phyloP scores from a whole-genome alignment of 2,329 filamentous ascomycete species.

The Monosporascus sp. region DNA sequence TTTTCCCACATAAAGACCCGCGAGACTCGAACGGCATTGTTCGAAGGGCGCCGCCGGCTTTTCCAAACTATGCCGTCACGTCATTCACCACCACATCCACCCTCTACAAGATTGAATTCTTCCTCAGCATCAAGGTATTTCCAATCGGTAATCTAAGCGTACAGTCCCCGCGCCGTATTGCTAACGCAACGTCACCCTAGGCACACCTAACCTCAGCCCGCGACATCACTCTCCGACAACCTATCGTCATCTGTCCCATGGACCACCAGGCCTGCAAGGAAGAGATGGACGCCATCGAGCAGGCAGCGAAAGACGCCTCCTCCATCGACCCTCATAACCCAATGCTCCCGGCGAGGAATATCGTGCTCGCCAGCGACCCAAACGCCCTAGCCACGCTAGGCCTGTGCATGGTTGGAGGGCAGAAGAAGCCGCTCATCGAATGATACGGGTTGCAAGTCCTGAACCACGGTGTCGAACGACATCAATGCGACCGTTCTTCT shows the following conservation, averaged over 20 bases:
- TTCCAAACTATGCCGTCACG: conserved; percentile 81
- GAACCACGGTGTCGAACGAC: not conserved
- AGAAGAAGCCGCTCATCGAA: conserved; percentile 63
- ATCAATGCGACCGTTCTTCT: not conserved
- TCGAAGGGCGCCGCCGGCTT: conserved; percentile 76
- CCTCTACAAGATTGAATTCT: conserved; percentile 98
- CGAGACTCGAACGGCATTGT: conserved; percentile 84
- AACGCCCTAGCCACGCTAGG: conserved; percentile 58
- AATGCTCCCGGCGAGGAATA: conserved; percentile 80
- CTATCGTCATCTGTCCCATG: conserved; percentile 91
- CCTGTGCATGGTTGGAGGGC: conserved; percentile 57
- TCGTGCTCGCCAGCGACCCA: conserved; percentile 73
- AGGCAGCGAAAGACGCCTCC: conserved; percentile 87
- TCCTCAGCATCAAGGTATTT: conserved; percentile 82
- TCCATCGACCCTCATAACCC: conserved; percentile 85
- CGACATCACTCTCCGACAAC: conserved; percentile 84
- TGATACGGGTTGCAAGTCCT: conserved; percentile 27
- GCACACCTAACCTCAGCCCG: conserved; percentile 81
- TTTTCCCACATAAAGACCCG: conserved; percentile 86
- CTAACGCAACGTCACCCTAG: conserved; percentile 40
- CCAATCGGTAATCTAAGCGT: not conserved
- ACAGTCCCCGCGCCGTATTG: not conserved
- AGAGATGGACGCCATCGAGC: conserved; percentile 97
- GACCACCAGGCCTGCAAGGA: conserved; percentile 96
- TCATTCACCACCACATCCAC: conserved; percentile 93